Conservation (phyloP, 73 alveolate species). For the Paramecium sonneborni region DNA sequence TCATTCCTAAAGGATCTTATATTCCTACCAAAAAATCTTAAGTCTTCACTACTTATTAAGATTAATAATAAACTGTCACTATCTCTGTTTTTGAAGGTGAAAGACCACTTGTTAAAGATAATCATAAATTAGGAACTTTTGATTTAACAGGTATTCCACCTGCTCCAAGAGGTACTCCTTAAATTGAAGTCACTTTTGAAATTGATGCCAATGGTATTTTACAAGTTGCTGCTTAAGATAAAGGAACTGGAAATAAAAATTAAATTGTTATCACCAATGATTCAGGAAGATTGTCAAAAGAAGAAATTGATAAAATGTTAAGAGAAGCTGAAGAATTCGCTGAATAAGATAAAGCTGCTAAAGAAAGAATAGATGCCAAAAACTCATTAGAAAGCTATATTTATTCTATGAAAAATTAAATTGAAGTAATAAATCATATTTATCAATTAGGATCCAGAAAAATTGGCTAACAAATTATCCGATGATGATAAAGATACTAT, state of each 20-base stretch:
- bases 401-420: slow-evolving; percentile 91
- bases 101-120: slow-evolving; percentile 97
- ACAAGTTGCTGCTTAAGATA: slow-evolving; percentile 91
- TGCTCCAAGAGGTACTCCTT: slow-evolving; percentile 98
- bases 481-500: slow-evolving; percentile 73
- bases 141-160: slow-evolving; percentile 97
- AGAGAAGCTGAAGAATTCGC: slow-evolving; percentile 94
- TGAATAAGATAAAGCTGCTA: slow-evolving; percentile 92
- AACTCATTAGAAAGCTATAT: slow-evolving; percentile 92
- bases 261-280: slow-evolving; percentile 97
- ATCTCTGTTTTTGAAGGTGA: slow-evolving; percentile 98
- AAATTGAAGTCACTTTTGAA: slow-evolving; percentile 95
- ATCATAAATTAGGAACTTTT: slow-evolving; percentile 97
- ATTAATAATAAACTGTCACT: slow-evolving; percentile 93
- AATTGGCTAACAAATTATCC: slow-evolving; percentile 63
- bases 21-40: slow-evolving; percentile 99
- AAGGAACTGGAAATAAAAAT: slow-evolving; percentile 89
- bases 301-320: slow-evolving; percentile 90
- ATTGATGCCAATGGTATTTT: slow-evolving; percentile 92
- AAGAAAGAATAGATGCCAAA: slow-evolving; percentile 95
- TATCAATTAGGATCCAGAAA: slow-evolving; percentile 70
- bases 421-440: slow-evolving; percentile 87
- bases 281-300: slow-evolving; percentile 96
- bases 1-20: slow-evolving; percentile 97
- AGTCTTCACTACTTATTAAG: slow-evolving; percentile 97